These are phyloP conservation scores for Fusarium keratoplasticum DNA, from an alignment of 2,329 filamentous ascomycete genomes.

Conservation along the genomic window DNA sequence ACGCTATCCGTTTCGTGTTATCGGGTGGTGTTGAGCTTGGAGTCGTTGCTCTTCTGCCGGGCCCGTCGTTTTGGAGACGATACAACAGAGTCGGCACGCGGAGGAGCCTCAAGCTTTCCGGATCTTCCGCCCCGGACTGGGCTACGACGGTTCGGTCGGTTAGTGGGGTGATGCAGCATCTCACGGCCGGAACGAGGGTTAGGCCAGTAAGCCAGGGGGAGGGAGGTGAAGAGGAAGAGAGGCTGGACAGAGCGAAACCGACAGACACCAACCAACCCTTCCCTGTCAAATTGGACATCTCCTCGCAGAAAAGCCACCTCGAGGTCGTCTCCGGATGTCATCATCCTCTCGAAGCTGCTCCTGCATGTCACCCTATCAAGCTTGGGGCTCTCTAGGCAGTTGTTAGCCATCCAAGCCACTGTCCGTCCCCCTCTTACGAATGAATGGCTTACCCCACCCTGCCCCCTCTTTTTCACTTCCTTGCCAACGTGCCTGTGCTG, in stretches of 20 bases:
- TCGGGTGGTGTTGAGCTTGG: not conserved
- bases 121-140: constrained; percentile 40
- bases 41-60: not conserved
- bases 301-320: not conserved
- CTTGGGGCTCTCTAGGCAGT: not conserved
- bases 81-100: not conserved
- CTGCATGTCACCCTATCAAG: not conserved
- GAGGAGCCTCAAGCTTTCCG: constrained; percentile 37
- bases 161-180: constrained; percentile 32
- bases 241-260: not conserved
- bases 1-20: constrained; percentile 22
- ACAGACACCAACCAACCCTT: not conserved
- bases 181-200: constrained; percentile 18
- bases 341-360: constrained; percentile 6
- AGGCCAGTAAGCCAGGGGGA: not conserved
- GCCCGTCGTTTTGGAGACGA: constrained; percentile 1
- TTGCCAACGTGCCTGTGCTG: not conserved
- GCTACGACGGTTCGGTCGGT: not conserved
- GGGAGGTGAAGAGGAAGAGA: not conserved
- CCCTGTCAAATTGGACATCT: not conserved
- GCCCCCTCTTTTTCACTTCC: not conserved
- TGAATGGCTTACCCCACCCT: not conserved
- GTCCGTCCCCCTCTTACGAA: not conserved
- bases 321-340: constrained; percentile 17
- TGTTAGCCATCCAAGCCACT: not conserved